These are phyloP conservation scores for Lunularia cruciata DNA, from an alignment of 225 moss, liverwort and hornwort genomes.

Conservation along the genomic window DNA sequence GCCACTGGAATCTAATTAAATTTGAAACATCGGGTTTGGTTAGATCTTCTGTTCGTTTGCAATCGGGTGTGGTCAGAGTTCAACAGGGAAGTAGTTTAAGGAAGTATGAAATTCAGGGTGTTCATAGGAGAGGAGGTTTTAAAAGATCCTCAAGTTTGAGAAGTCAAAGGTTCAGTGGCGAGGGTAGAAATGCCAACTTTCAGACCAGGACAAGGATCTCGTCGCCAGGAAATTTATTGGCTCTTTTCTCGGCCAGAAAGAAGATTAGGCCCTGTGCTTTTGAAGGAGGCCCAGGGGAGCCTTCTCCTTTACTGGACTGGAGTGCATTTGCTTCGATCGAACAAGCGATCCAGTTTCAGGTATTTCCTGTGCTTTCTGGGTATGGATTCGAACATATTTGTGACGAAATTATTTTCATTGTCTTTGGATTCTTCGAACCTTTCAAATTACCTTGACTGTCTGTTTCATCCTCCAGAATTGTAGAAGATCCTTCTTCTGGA, in stretches of 20 bases:
- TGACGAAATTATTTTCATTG: no score
- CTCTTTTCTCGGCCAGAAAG: slow-evolving; percentile 21
- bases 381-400: no score
- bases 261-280: slow-evolving; percentile 41
- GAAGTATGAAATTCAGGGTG: slow-evolving; percentile 15
- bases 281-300: slow-evolving; percentile 44
- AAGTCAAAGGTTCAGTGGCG: not conserved
- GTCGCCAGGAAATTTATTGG: not conserved
- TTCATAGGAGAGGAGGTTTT: slow-evolving; percentile 20
- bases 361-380: not conserved
- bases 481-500: no score
- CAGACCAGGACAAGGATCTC: not conserved
- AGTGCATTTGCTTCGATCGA: slow-evolving; percentile 62
- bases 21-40: not conserved
- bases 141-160: slow-evolving; percentile 18
- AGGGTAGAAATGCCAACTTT: not conserved
- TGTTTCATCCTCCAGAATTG: no score
- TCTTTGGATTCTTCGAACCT: no score
- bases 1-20: not conserved
- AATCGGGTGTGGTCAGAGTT: not conserved
- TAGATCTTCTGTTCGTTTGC: not conserved
- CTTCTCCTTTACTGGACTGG: slow-evolving; percentile 43
- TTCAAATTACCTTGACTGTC: no score
- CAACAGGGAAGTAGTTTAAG: slow-evolving; percentile 17
- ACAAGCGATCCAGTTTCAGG: slow-evolving; percentile 70